These are phyloP conservation scores for Cutaneotrichosporon mucoides DNA, from an alignment of 1,284 basidiomycete genomes.

Conservation along the genomic window DNA sequence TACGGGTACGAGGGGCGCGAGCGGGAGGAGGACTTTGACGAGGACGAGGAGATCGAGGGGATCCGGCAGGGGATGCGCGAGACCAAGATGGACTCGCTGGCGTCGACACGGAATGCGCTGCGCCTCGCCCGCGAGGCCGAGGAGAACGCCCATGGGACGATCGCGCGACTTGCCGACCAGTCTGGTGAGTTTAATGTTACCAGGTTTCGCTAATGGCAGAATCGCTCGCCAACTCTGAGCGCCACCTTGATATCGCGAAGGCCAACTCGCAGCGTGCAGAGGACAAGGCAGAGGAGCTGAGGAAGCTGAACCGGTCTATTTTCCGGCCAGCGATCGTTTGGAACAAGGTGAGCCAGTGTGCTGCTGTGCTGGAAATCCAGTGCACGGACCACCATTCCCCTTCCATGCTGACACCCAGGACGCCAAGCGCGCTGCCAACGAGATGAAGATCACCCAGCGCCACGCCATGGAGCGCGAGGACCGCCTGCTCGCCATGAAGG, in stretches of 20 bases:
- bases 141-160: conserved; percentile 85
- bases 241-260: conserved; percentile 90
- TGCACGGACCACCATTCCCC: neutral
- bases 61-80: conserved; percentile 91
- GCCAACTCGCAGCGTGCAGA: conserved; percentile 82
- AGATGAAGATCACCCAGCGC: conserved; percentile 81
- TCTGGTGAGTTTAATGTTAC: conserved; percentile 62
- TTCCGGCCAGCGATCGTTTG: conserved; percentile 87
- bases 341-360: conserved; percentile 60
- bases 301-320: conserved; percentile 72
- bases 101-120: conserved; percentile 82
- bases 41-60: conserved; percentile 92
- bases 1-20: conserved; percentile 48
- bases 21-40: conserved; percentile 61
- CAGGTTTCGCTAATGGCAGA: conserved; percentile 30
- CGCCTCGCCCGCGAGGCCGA: conserved; percentile 91
- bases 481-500: conserved; percentile 76
- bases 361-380: neutral
- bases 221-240: conserved; percentile 85
- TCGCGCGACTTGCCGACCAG: conserved; percentile 85
- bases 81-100: conserved; percentile 89
- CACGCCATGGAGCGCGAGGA: conserved; percentile 86
- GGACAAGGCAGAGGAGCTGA: conserved; percentile 91
- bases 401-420: conserved; percentile 50
- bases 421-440: conserved; percentile 81